A percentile compares a stretch with the other conserved stretches of the same genome.
Evolutionary conservation across 2,329 filamentous ascomycete genomes (phyloP).

Genomic region (Leptosphaerulina australis): DNA sequence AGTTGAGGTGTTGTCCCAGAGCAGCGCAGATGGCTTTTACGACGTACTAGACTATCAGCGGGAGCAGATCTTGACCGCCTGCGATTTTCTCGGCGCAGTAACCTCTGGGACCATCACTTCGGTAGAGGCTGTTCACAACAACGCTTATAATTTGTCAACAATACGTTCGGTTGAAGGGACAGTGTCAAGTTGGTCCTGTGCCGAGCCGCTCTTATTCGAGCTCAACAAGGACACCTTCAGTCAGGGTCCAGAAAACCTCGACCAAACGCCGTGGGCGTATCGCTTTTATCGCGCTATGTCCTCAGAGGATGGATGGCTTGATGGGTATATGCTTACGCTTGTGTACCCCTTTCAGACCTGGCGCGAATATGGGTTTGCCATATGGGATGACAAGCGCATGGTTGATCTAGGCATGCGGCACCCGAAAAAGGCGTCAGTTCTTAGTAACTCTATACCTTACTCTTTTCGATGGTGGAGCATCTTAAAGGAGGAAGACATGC

Average conservation of each 20-base stretch:
- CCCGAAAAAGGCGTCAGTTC: background rate
- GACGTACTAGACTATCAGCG: background rate
- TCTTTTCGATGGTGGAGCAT: slow-evolving; percentile 2
- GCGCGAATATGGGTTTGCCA: slow-evolving; percentile 16
- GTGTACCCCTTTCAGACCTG: slow-evolving; percentile 3
- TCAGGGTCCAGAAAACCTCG: slow-evolving; percentile 6
- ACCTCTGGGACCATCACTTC: background rate
- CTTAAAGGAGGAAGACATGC: slow-evolving; percentile 1
- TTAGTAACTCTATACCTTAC: slow-evolving; percentile 5
- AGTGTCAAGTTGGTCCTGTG: background rate
- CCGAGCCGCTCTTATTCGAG: background rate
- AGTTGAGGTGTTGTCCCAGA: background rate
- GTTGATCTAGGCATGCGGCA: slow-evolving; percentile 10
- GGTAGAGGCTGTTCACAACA: background rate
- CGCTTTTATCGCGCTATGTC: slow-evolving; percentile 1
- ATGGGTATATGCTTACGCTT: background rate
- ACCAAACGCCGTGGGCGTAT: slow-evolving; percentile 1
- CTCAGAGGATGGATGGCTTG: background rate
- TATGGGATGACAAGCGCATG: slow-evolving; percentile 18
- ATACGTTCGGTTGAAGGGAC: background rate
- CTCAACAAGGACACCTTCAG: slow-evolving; percentile 2
- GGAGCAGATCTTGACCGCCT: background rate
- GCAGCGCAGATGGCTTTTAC: background rate
- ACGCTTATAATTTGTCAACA: background rate
- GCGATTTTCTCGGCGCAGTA: background rate